These are phyloP conservation scores for Colletotrichum lini DNA, from an alignment of 2,329 filamentous ascomycete species.

Conservation along the genomic window DNA sequence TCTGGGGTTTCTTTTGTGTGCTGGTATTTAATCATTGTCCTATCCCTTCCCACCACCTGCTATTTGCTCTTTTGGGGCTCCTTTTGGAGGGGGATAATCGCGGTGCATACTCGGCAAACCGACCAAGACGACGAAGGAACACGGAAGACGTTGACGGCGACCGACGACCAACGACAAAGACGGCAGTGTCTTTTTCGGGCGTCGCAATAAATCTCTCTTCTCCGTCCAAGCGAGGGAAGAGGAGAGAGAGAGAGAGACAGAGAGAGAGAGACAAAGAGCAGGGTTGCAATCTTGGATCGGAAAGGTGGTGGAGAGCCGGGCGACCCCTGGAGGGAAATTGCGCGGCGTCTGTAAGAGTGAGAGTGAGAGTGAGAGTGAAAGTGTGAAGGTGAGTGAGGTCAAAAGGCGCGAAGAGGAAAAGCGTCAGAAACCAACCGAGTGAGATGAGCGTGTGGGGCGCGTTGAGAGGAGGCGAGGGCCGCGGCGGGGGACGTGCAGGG, in stretches of 20 bases:
- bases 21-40: not conserved
- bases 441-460: constrained; percentile 12
- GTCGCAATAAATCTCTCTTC: too few species aligned
- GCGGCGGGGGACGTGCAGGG: not conserved
- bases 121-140: too few species aligned
- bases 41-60: not conserved
- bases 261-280: too few species aligned
- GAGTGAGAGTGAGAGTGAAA: not conserved
- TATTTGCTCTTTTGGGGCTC: too few species aligned
- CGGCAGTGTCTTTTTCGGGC: not conserved
- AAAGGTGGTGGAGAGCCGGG: not conserved
- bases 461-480: not conserved
- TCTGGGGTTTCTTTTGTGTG: too few species aligned
- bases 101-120: not conserved
- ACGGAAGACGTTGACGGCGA: not conserved
- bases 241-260: too few species aligned
- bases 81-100: too few species aligned
- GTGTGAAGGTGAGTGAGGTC: not conserved
- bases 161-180: not conserved
- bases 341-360: not conserved
- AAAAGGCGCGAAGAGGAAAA: too few species aligned
- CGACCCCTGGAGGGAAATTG: constrained; percentile 19
- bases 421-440: not conserved
- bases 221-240: constrained; percentile 6
- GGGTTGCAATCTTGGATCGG: not conserved